Evolutionary conservation across 768 basidiomycete genomes (phyloP), one percentile per base, ranked within the genome.

Genomic region (Amanita pallidorosea): DNA sequence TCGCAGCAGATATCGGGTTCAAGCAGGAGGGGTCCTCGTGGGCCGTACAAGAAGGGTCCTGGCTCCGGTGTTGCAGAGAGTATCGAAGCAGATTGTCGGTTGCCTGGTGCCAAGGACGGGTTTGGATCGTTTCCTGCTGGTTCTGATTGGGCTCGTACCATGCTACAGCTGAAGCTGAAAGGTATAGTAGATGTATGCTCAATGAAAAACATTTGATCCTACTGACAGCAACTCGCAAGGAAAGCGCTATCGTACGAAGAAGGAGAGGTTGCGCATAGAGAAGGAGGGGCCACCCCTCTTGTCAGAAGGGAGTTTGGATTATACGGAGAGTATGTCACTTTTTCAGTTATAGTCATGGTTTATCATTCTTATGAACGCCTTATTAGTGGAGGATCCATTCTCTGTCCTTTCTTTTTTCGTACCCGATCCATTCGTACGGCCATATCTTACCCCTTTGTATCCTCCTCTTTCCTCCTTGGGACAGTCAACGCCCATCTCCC

Each of bases 381-480:
- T 47, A 88, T 27, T 47, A 88, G 85, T 88, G 75, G 86, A 89
- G 61, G 84, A 88, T 54, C 85, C 86, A 1, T 88, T 88, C 61
- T 74, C 82, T 8, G 65, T 84, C 1, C 71, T 89, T 2, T 81
- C 77, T 15, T 67, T 69, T 33, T 70, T 88, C 43, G 79, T 77
- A 9, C 82, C 82, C 8, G 81, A 85, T 8, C 69, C 72, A 0
- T 71, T 58, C 5, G 63, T 71, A n/a, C 70, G 75, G 22, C 85
- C 84, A 3, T 71, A 68, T 33, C 66, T 88, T 12, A 67, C 71
- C 3, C 77, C 84, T 7, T 65, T 88, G 11, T 79, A 77, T 58
- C 74, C 78, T 35, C 65, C 75, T 7, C 55, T 55, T 46, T 57
- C 61, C 35, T 58, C 62, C 31, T 53, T 46, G 15, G 53, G 47